A percentile compares a stretch with the other conserved stretches of the same genome.
Conservation (phyloP, 2,329 filamentous ascomycete species). For the Hymenotorrendiella dingleyae region DNA sequence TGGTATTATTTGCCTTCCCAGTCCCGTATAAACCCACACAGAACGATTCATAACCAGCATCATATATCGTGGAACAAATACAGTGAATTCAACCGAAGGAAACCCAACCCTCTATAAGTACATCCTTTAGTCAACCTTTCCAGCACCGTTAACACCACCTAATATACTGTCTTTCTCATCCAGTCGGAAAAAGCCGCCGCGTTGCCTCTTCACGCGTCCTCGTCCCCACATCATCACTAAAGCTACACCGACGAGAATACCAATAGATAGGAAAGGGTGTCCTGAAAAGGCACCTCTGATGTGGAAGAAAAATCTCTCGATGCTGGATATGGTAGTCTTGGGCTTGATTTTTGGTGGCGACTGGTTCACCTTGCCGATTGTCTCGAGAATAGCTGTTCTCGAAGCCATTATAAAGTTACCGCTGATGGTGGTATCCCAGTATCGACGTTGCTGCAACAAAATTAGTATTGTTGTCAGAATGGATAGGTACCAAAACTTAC, state of each 20-base stretch:
- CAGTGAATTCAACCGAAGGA: too few species aligned
- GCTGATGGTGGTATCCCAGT: constrained; percentile 89
- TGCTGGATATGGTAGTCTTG: constrained; percentile 68
- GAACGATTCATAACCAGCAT: too few species aligned
- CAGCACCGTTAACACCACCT: constrained; percentile 41
- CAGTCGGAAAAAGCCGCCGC: constrained; percentile 55
- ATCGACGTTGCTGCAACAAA: constrained; percentile 71
- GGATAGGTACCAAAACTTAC: constrained; percentile 49
- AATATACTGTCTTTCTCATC: constrained; percentile 63
- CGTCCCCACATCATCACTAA: constrained; percentile 49
- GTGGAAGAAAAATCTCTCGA: constrained; percentile 68
- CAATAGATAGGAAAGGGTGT: constrained; percentile 53
- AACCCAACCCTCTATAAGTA: too few species aligned
- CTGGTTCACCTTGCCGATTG: constrained; percentile 43
- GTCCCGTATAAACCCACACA: too few species aligned
- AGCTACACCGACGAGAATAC: constrained; percentile 51
- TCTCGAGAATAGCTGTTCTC: constrained; percentile 42
- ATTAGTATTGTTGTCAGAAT: constrained; percentile 30
- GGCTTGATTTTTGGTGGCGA: constrained; percentile 59
- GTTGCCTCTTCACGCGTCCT: constrained; percentile 46
- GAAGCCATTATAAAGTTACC: constrained; percentile 87
- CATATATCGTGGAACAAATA: too few species aligned
- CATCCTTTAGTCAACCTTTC: constrained; percentile 45
- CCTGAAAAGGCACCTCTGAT: constrained; percentile 52
- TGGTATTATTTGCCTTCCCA: too few species aligned